These are phyloP conservation scores for Pittosporum tobira DNA, from an alignment of 129 eudicot species.

Conservation along the genomic window DNA sequence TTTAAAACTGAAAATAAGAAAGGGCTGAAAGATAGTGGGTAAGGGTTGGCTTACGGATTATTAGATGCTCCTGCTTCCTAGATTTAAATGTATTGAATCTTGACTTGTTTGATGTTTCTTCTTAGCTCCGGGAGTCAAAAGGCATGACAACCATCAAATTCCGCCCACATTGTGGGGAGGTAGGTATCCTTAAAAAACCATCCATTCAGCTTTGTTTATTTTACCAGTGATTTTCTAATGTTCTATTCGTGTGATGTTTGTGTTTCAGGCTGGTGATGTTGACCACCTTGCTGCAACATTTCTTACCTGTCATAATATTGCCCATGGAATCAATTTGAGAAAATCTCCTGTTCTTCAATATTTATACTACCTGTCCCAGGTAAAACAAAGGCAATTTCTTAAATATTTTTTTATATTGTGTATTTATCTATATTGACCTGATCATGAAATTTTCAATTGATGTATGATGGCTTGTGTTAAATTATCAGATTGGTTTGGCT, in stretches of 20 bases:
- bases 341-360: slow-evolving; percentile 99
- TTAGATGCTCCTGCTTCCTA: not conserved
- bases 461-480: slow-evolving; percentile 13
- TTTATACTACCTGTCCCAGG: slow-evolving; percentile 92
- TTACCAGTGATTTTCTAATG: slow-evolving; percentile 2
- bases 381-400: slow-evolving; percentile 21
- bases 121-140: slow-evolving; percentile 96
- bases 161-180: slow-evolving; percentile 98
- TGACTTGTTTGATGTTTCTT: slow-evolving; percentile 15
- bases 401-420: too few relatives aligned
- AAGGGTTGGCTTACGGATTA: not conserved
- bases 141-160: slow-evolving; percentile 94
- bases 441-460: slow-evolving; percentile 15
- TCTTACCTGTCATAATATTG: slow-evolving; percentile 84
- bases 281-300: slow-evolving; percentile 99
- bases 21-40: too few relatives aligned
- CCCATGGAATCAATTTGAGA: slow-evolving; percentile 92
- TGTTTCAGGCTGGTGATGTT: slow-evolving; percentile 80
- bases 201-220: slow-evolving; percentile 4
- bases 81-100: not conserved
- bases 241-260: not conserved
- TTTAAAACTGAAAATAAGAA: not conserved
- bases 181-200: slow-evolving; percentile 17
- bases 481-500: slow-evolving; percentile 84
- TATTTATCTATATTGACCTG: slow-evolving; percentile 6